Evolutionary conservation across 768 basidiomycete species (phyloP).

Genomic region (Suillus variegatus): DNA sequence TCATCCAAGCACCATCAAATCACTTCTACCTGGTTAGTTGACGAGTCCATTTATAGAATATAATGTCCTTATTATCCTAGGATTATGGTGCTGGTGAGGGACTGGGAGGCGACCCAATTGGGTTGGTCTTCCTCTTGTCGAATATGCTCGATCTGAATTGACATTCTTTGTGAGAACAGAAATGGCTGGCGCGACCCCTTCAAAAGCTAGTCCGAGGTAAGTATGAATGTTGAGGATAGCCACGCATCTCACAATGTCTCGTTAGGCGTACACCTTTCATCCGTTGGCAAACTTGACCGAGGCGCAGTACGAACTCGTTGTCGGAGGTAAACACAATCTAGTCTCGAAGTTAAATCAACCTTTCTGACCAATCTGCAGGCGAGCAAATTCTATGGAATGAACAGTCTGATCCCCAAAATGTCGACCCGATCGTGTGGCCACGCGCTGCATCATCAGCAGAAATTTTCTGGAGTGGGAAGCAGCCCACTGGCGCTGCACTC

Average conservation of each 20-base stretch:
- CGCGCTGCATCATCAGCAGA: conserved; percentile 72
- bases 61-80: conserved; percentile 16
- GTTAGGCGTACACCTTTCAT: conserved; percentile 68
- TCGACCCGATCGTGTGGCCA: conserved; percentile 74
- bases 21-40: conserved; percentile 64
- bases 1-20: conserved; percentile 46
- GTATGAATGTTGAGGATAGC: conserved; percentile 4
- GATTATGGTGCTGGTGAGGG: conserved; percentile 77
- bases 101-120: conserved; percentile 53
- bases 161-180: conserved; percentile 23
- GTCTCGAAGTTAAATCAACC: background rate
- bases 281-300: conserved; percentile 57
- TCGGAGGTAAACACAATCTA: conserved; percentile 54
- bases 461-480: conserved; percentile 69
- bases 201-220: conserved; percentile 78
- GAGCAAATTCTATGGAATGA: conserved; percentile 76
- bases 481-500: conserved; percentile 29
- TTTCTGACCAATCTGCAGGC: conserved; percentile 32
- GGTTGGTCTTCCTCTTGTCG: conserved; percentile 29
- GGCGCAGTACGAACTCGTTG: conserved; percentile 52
- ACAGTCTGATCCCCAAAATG: conserved; percentile 66
- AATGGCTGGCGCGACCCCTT: conserved; percentile 78
- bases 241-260: conserved; percentile 21
- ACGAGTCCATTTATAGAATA: background rate
- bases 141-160: background rate